Percentiles rank a stretch among this genome's conserved stretches.
Conservation (phyloP, 495 filamentous ascomycete species). For the Tuber brumale region DNA sequence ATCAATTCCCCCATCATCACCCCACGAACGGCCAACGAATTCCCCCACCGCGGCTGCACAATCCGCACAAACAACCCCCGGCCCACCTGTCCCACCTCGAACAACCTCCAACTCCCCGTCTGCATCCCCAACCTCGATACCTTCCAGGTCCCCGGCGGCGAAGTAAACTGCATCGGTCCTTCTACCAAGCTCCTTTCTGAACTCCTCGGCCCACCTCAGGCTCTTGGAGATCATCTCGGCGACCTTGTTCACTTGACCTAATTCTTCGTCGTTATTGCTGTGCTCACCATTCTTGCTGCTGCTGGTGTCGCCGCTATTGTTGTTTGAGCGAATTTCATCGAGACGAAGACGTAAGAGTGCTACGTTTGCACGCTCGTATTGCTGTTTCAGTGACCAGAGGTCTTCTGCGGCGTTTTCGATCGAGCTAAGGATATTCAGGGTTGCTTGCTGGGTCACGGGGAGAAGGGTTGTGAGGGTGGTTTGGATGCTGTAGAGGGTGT, state of each 20-base stretch:
- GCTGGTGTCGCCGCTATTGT: neutral
- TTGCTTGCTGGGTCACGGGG: conserved; percentile 51
- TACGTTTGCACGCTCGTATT: neutral
- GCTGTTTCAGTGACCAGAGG: neutral
- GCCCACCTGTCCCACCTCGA: neutral
- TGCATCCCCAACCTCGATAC: neutral
- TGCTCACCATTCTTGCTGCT: neutral
- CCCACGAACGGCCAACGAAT: neutral
- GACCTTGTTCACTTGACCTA: neutral
- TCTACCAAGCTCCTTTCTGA: neutral
- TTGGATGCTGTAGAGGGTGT: conserved; percentile 44
- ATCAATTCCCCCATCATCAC: neutral
- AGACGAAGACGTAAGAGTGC: neutral
- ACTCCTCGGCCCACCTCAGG: neutral
- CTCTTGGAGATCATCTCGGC: neutral
- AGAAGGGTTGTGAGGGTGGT: conserved; percentile 43
- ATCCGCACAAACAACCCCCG: neutral
- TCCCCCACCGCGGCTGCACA: neutral
- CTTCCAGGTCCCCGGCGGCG: neutral
- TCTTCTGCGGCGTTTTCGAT: neutral
- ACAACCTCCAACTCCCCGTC: neutral
- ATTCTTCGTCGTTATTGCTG: neutral
- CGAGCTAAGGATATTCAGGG: conserved; percentile 28
- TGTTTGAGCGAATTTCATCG: neutral
- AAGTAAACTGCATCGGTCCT: neutral